Base-by-base conservation (phyloP, 2,329 filamentous ascomycete genomes). In the Alternaria infectoria region DNA sequence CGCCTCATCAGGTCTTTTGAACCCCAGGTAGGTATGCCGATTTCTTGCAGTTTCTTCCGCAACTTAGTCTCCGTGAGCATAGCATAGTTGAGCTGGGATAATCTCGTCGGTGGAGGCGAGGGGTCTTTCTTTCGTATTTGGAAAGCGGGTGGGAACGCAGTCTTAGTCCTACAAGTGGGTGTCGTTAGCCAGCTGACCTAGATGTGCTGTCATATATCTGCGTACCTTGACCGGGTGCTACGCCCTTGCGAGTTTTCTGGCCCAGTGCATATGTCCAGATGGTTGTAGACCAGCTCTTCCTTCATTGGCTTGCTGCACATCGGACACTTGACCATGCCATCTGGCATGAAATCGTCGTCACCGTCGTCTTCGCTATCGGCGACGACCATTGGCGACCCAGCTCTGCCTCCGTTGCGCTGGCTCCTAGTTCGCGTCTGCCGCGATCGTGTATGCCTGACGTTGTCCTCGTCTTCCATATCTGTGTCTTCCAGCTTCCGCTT, bases 51-150 rank as follows among this genome's bases (percentile, higher is more conserved):
- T 80, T 97, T 98, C 75, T 92, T 96, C 52, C 90, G 88, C 56
- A 99, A 83, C 3, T 87, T 87, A 1, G 80, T 83, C 21, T 98
- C 95, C 76, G 91, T 97, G n/a, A 97, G 81, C 77, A 97, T 86
- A 21, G 90, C 91, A 79, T 97, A 98, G 74, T 93, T 96, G 17
- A 97, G 84, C 10, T 92, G 88, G 0, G 96, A 91, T 10, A 97
- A 57, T 28, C 79, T 77, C 7, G 65, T 70, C 8, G 74, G 71
- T 13, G 77, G 69, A 10, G 76, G 75, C 83, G 83, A 82, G 32
- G 80, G 71, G 61, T 83, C 72, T 62, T 77, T 76, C 52, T 71
- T 75, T 46, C 67, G 70, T 51, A 46, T 62, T 61, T 73, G 73
- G 15, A 75, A 65, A 4, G 69, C 62, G 15, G 64, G 69, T 17